These are phyloP conservation scores for Shiraia bambusicola DNA, from an alignment of 2,329 filamentous ascomycete species.

Conservation along the genomic window DNA sequence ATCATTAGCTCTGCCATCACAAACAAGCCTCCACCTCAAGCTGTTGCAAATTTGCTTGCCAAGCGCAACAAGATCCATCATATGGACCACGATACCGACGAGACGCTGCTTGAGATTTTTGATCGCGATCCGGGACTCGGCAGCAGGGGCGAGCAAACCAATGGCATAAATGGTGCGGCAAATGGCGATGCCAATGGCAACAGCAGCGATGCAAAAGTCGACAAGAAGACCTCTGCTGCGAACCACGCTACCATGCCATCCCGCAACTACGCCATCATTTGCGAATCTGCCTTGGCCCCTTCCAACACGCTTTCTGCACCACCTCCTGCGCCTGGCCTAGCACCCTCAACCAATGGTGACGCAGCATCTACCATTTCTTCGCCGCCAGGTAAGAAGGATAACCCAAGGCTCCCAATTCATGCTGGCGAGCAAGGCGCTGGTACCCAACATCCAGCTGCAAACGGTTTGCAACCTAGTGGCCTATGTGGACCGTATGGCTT, in stretches of 20 bases:
- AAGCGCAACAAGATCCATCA: slow-evolving; percentile 67
- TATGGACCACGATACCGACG: slow-evolving; percentile 62
- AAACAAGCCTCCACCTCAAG: slow-evolving; percentile 66
- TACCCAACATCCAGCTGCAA: slow-evolving; percentile 72
- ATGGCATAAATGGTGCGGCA: slow-evolving; percentile 16
- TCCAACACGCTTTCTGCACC: slow-evolving; percentile 20
- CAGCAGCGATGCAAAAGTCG: slow-evolving; percentile 30
- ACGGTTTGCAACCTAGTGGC: slow-evolving; percentile 45
- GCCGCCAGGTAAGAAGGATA: slow-evolving; percentile 52
- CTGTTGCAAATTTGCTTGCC: slow-evolving; percentile 65
- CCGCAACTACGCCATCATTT: slow-evolving; percentile 65
- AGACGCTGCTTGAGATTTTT: slow-evolving; percentile 64
- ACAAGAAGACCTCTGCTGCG: slow-evolving; percentile 64
- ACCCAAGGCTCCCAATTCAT: slow-evolving; percentile 68
- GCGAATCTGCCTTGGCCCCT: slow-evolving; percentile 48
- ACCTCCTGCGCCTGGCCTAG: slow-evolving; percentile 22
- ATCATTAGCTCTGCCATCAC: slow-evolving; percentile 66
- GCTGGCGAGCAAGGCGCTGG: slow-evolving; percentile 76
- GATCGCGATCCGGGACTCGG: slow-evolving; percentile 57
- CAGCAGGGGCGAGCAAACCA: slow-evolving; percentile 21
- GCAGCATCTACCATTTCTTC: slow-evolving; percentile 29
- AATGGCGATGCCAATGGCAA: slow-evolving; percentile 20
- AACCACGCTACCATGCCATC: slow-evolving; percentile 85
- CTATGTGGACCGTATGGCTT: slow-evolving; percentile 49
- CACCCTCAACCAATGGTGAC: slow-evolving; percentile 30